A percentile compares a stretch with the other conserved stretches of the same genome.
Evolutionary conservation across 805 yeast species (phyloP).

Genomic region (Tetrapisispora iriomotensis): DNA sequence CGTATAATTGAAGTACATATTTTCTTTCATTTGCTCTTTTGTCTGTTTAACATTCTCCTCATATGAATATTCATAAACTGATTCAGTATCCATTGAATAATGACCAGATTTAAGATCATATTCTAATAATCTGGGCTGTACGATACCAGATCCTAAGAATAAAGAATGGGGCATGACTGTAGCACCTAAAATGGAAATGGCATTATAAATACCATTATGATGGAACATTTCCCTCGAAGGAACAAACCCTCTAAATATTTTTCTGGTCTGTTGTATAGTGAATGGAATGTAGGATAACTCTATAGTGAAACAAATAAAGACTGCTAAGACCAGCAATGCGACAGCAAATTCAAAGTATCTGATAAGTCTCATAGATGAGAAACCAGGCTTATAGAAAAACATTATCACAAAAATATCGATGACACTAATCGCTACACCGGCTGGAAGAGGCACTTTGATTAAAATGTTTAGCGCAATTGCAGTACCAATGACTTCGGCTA

Average conservation of each 20-base stretch:
- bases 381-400: constrained; percentile 67
- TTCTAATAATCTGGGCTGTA: constrained; percentile 73
- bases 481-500: constrained; percentile 91
- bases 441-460: constrained; percentile 60
- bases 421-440: constrained; percentile 72
- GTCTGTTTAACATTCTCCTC: constrained; percentile 4
- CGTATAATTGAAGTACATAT: constrained; percentile 40
- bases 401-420: constrained; percentile 73
- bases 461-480: constrained; percentile 78
- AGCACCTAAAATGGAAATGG: constrained; percentile 81
- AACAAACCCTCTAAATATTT: constrained; percentile 55
- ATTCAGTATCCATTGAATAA: constrained; percentile 24
- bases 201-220: constrained; percentile 57
- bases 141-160: constrained; percentile 77
- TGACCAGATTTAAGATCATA: constrained; percentile 54
- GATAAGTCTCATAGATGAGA: constrained; percentile 63
- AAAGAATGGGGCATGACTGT: constrained; percentile 91
- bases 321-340: constrained; percentile 57
- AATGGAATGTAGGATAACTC: constrained; percentile 51
- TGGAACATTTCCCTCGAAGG: constrained; percentile 46
- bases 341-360: constrained; percentile 71
- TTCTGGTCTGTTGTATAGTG: constrained; percentile 33
- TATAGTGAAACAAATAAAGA: constrained; percentile 69
- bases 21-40: constrained; percentile 28
- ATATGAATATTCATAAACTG: constrained; percentile 4